These are phyloP conservation scores for Capsaspora owczarzaki DNA, from an alignment of 78 protist genomes.

Conservation along the genomic window DNA sequence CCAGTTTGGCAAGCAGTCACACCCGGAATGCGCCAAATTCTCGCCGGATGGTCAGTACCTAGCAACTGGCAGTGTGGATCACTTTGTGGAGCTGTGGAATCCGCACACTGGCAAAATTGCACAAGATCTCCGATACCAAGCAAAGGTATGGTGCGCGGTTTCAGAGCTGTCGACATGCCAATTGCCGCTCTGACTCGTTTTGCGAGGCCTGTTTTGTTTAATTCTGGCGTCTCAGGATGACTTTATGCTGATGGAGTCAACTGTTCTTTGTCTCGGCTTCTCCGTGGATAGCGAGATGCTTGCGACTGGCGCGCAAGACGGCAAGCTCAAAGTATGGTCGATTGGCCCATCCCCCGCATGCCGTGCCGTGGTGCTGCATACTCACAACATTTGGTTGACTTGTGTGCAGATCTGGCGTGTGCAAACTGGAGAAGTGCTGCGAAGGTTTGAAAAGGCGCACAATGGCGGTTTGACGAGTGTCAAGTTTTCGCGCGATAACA, in stretches of 20 bases:
- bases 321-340: conserved; percentile 38
- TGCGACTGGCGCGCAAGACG: conserved; percentile 63
- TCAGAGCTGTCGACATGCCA: too few relatives aligned
- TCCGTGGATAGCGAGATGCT: conserved; percentile 66
- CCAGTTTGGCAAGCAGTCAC: conserved; percentile 33
- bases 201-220: background rate
- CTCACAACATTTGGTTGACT: background rate
- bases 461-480: conserved; percentile 61
- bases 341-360: background rate
- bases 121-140: conserved; percentile 52
- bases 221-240: conserved; percentile 23
- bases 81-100: conserved; percentile 67
- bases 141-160: conserved; percentile 5
- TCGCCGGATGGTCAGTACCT: conserved; percentile 63
- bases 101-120: conserved; percentile 48
- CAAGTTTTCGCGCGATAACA: conserved; percentile 35
- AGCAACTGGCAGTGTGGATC: conserved; percentile 51
- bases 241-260: conserved; percentile 65
- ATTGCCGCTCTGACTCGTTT: background rate
- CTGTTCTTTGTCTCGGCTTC: conserved; percentile 55
- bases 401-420: conserved; percentile 48
- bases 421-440: conserved; percentile 52
- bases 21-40: conserved; percentile 37
- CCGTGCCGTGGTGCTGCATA: too few relatives aligned
- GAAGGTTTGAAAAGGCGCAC: conserved; percentile 64